Evolutionary conservation across 306 rosid species (phyloP).

Genomic region (Psophocarpus tetragonolobus): DNA sequence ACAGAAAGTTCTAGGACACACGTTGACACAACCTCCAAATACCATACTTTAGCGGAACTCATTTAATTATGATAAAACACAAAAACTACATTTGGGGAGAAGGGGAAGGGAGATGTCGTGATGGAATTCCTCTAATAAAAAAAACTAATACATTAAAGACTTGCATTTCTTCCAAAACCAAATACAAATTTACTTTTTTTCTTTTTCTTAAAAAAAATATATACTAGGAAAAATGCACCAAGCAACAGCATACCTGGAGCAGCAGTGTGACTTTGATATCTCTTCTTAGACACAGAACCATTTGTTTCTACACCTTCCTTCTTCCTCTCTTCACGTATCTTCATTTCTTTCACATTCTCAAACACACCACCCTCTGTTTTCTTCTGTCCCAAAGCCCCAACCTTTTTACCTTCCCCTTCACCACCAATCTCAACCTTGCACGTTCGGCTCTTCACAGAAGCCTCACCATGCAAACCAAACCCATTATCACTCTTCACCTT

Average conservation of each 20-base stretch:
- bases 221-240: background rate
- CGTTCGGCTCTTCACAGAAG: background rate
- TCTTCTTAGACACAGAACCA: background rate
- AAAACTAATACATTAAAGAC: too few relatives aligned
- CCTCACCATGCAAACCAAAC: background rate
- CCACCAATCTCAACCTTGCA: background rate
- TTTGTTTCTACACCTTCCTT: background rate
- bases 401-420: background rate
- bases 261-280: background rate
- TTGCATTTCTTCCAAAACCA: background rate
- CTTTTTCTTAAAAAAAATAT: background rate
- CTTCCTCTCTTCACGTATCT: background rate
- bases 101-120: too few relatives aligned
- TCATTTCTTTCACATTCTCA: background rate
- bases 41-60: background rate
- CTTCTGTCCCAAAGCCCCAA: background rate
- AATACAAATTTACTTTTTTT: background rate
- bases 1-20: background rate
- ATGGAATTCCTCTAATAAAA: too few relatives aligned
- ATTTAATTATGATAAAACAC: background rate
- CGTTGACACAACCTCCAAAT: slow-evolving; percentile 2
- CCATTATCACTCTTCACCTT: background rate
- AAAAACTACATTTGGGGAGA: too few relatives aligned
- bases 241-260: slow-evolving; percentile 29
- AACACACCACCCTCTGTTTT: background rate